Percentiles rank a stretch among this genome's conserved stretches.
Conservation (phyloP, 805 yeast species). For the Zygosaccharomyces kombuchaensis region DNA sequence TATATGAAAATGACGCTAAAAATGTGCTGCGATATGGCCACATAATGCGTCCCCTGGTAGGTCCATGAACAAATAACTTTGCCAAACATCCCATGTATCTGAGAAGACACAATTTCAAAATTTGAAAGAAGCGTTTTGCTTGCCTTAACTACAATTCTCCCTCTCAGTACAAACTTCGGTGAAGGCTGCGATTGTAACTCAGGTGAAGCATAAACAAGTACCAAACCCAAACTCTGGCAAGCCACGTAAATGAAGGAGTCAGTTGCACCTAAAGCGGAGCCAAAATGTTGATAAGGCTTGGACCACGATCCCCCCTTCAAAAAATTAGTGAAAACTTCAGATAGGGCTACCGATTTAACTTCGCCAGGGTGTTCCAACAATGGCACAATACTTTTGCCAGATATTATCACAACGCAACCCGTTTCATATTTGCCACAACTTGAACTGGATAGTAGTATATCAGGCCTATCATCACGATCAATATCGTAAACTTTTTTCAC, state of each 20-base stretch:
- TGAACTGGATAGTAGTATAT: slow-evolving; percentile 45
- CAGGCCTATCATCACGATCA: slow-evolving; percentile 39
- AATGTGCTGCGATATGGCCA: slow-evolving; percentile 25
- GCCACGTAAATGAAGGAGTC: slow-evolving; percentile 17
- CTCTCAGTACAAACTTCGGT: slow-evolving; percentile 17
- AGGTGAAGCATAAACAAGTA: slow-evolving; percentile 14
- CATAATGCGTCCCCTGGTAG: slow-evolving; percentile 9
- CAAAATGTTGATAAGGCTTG: slow-evolving; percentile 22
- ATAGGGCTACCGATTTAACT: slow-evolving; percentile 6
- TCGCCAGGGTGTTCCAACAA: slow-evolving; percentile 15
- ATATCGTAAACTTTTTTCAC: slow-evolving; percentile 39
- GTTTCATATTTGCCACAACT: slow-evolving; percentile 35
- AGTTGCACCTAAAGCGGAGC: slow-evolving; percentile 13
- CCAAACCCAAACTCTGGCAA: slow-evolving; percentile 21
- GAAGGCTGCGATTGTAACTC: slow-evolving; percentile 11
- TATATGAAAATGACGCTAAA: slow-evolving; percentile 22
- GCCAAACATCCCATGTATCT: slow-evolving; percentile 27
- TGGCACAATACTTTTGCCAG: slow-evolving; percentile 15
- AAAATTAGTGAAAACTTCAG: slow-evolving; percentile 7
- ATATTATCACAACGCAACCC: slow-evolving; percentile 17
- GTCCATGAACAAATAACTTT: slow-evolving; percentile 13
- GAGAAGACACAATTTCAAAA: slow-evolving; percentile 13
- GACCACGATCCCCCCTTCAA: slow-evolving; percentile 16
- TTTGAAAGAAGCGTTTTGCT: slow-evolving; percentile 11
- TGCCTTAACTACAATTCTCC: slow-evolving; percentile 8